Conservation (phyloP, 169 alveolate genomes). For the Toxoplasma gondii region DNA sequence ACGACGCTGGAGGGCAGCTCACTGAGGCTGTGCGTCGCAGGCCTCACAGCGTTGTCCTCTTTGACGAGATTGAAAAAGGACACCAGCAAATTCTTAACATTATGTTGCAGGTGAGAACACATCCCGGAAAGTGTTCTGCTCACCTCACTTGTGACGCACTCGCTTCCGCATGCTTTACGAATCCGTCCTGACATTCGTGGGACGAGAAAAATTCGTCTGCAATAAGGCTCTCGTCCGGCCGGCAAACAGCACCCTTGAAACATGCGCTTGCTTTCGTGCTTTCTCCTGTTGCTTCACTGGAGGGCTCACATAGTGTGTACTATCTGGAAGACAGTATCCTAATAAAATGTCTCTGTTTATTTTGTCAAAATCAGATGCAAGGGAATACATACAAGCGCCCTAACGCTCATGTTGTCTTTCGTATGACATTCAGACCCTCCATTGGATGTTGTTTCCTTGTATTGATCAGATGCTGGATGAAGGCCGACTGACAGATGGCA, state of each 20-base stretch:
- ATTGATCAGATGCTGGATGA: slow-evolving; percentile 35
- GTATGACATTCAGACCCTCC: no score
- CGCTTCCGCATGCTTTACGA: not conserved
- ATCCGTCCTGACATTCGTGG: no score
- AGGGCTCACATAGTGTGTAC: not conserved
- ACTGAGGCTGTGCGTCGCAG: slow-evolving; percentile 90
- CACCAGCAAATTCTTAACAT: slow-evolving; percentile 48
- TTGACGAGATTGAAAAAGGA: slow-evolving; percentile 87
- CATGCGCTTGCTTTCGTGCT: no score
- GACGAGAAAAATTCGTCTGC: not conserved
- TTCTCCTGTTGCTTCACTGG: no score
- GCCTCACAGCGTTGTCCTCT: slow-evolving; percentile 89
- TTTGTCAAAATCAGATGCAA: not conserved
- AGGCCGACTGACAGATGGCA: slow-evolving; percentile 78
- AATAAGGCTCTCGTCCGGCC: no score
- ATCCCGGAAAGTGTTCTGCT: not conserved
- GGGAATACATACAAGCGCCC: no score
- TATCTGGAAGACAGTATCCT: not conserved
- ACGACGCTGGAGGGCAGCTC: slow-evolving; percentile 88
- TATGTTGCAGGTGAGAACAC: slow-evolving; percentile 30
- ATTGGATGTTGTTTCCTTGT: no score
- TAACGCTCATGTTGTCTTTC: no score
- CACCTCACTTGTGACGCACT: not conserved
- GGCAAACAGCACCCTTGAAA: no score
- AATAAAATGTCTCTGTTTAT: not conserved